Evolutionary conservation across 306 rosid genomes (phyloP), one percentile per base, ranked within the genome.

Genomic region (Argentina anserina): DNA sequence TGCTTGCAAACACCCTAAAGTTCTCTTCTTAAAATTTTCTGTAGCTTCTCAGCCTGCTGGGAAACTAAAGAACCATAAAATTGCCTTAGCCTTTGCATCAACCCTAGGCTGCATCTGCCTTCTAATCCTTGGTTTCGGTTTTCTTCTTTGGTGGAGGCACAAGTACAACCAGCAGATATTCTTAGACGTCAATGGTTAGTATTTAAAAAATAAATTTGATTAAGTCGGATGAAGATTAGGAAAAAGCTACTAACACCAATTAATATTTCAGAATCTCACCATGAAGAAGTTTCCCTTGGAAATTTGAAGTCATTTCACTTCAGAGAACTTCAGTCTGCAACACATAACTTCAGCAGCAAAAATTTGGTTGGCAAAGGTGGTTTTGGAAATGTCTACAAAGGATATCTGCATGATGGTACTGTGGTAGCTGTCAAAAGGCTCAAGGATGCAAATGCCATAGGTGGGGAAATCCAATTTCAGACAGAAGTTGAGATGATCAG

Each of bases 401-500:
- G 97, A 37, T 80, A 70, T 79, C 96, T 94, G 31, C 78, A 82
- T 53, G 97, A 94, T 59, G 96, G 97, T 17, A 80, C 90, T 25
- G 80, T 88, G 29, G 76, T 90, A 83, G 99, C 99, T 3, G 96
- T 94, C 7, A 94, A 94, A 72, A 86, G 99, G 84, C 90, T 88
- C 18, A 94, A 84, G 84, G 99, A 94, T 73, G 96, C 96, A 9
- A 91, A 90, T 77, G 91, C 96, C 53, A 80, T 76, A 63, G 89
- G 96, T 7, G 97, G 98, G 20, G 92, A 91, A 77, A 88, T 86
- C 78, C 97, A 94, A 74, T 91, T 94, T 69, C 96, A 86, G 82
- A 94, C 97, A 20, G 99, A 94, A 79, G 89, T 94, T 26, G 97
- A 94, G 84, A 94, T 94, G 96, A 91, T 94, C 84, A 91, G 97